Evolutionary conservation across 768 basidiomycete genomes (phyloP).

Genomic region (Antrodiella citrinella): DNA sequence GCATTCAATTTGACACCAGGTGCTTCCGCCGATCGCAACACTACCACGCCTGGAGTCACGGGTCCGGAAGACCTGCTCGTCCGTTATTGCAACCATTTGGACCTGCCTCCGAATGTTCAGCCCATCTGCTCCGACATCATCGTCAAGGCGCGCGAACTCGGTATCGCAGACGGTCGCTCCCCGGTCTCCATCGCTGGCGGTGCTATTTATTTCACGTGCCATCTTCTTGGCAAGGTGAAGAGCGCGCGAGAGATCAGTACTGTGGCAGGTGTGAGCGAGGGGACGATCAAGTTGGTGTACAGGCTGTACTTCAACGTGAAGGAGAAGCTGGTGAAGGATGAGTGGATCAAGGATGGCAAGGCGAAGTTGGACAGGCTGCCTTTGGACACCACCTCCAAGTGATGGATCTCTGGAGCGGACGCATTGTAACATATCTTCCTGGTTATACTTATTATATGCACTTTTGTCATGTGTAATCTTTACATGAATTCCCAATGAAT

Average conservation of each 20-base stretch:
- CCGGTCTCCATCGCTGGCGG: slow-evolving; percentile 99
- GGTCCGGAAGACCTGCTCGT: slow-evolving; percentile 83
- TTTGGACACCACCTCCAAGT: slow-evolving; percentile 15
- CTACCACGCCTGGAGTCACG: slow-evolving; percentile 37
- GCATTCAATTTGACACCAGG: slow-evolving; percentile 86
- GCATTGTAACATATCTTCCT: not conserved
- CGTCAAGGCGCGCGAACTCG: slow-evolving; percentile 67
- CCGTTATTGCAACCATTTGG: slow-evolving; percentile 92
- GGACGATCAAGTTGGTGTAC: slow-evolving; percentile 90
- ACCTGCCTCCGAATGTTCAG: slow-evolving; percentile 75
- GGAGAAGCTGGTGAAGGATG: slow-evolving; percentile 75
- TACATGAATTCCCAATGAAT: not conserved
- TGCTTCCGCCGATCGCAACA: slow-evolving; percentile 42
- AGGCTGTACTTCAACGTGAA: slow-evolving; percentile 64
- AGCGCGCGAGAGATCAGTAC: slow-evolving; percentile 78
- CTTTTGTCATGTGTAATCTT: not conserved
- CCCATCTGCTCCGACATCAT: slow-evolving; percentile 81
- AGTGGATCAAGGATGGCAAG: slow-evolving; percentile 79
- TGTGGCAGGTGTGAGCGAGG: slow-evolving; percentile 92
- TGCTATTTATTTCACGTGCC: slow-evolving; percentile 89
- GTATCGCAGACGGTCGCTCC: slow-evolving; percentile 88
- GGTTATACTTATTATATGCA: not conserved
- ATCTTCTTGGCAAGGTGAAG: slow-evolving; percentile 68
- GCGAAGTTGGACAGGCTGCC: slow-evolving; percentile 40
- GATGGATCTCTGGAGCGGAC: not conserved